A percentile compares a stretch with the other conserved stretches of the same genome.
phyloP scores from a whole-genome alignment of 2,329 filamentous ascomycete genomes.

The Fusarium proliferatum region DNA sequence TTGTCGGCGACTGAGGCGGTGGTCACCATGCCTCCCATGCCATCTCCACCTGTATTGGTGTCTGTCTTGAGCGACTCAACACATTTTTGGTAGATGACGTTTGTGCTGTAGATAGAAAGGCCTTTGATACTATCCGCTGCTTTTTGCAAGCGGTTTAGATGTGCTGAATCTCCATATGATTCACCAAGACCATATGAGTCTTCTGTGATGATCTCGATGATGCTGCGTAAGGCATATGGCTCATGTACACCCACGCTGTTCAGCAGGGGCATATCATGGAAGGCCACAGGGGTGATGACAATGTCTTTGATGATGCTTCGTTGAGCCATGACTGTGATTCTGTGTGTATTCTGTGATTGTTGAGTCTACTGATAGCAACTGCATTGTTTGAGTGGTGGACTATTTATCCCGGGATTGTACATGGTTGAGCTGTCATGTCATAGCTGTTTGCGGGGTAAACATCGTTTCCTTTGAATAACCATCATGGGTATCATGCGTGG shows the following conservation, averaged over 20 bases:
- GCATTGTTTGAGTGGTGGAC: slow-evolving; percentile 29
- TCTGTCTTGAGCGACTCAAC: slow-evolving; percentile 76
- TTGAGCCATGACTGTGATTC: slow-evolving; percentile 41
- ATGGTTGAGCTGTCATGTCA: neutral
- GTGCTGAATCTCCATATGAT: slow-evolving; percentile 55
- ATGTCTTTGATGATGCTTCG: slow-evolving; percentile 51
- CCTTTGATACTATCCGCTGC: slow-evolving; percentile 48
- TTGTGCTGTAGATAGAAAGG: slow-evolving; percentile 68
- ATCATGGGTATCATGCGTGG: neutral
- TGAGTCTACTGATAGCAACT: neutral
- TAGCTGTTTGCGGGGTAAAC: slow-evolving; percentile 11
- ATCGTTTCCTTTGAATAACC: neutral
- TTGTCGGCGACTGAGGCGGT: slow-evolving; percentile 55
- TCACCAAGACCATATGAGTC: slow-evolving; percentile 53
- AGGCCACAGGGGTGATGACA: slow-evolving; percentile 56
- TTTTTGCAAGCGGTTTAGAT: slow-evolving; percentile 49
- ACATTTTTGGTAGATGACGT: slow-evolving; percentile 86
- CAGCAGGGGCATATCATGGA: slow-evolving; percentile 57
- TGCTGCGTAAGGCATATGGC: slow-evolving; percentile 55
- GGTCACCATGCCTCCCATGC: slow-evolving; percentile 64
- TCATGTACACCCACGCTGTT: slow-evolving; percentile 58
- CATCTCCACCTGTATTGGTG: slow-evolving; percentile 60
- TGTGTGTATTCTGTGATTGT: neutral
- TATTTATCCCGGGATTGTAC: slow-evolving; percentile 21
- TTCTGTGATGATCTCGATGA: slow-evolving; percentile 53